Evolutionary conservation across 768 basidiomycete species (phyloP).

Genomic region (Pluteus cervinus): DNA sequence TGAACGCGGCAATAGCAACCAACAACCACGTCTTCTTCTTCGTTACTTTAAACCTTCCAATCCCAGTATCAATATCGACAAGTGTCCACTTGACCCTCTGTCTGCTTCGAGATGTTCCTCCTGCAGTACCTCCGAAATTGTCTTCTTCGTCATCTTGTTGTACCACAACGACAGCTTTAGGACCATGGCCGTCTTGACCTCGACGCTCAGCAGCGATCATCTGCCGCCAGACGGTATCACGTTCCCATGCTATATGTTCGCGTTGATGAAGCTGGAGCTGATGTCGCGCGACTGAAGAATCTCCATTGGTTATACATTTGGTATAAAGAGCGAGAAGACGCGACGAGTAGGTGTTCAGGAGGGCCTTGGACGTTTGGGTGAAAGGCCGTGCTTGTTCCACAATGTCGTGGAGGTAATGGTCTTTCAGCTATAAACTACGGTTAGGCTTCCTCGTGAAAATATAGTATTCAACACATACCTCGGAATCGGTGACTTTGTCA

Average conservation of each 20-base stretch:
- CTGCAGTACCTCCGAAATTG: too few relatives aligned
- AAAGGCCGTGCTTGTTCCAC: constrained; percentile 73
- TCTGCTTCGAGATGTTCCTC: too few relatives aligned
- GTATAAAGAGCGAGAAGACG: constrained; percentile 71
- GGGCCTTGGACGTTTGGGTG: constrained; percentile 52
- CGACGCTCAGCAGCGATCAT: constrained; percentile 84
- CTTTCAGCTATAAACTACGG: constrained; percentile 50
- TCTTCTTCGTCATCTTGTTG: too few relatives aligned
- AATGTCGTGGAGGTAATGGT: constrained; percentile 63
- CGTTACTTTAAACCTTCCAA: constrained; percentile 59
- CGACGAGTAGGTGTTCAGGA: constrained; percentile 49
- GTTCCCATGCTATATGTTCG: constrained; percentile 94
- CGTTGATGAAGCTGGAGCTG: constrained; percentile 84
- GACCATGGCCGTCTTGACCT: constrained; percentile 37
- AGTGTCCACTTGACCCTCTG: too few relatives aligned
- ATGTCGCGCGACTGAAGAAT: constrained; percentile 61
- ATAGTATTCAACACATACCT: constrained; percentile 26
- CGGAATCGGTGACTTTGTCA: constrained; percentile 85
- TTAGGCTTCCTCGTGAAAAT: constrained; percentile 3
- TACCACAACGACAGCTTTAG: too few relatives aligned
- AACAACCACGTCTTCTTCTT: constrained; percentile 52
- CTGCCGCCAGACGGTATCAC: constrained; percentile 96
- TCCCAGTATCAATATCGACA: not conserved
- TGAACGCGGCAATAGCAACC: constrained; percentile 53
- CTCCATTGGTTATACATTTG: constrained; percentile 76